Evolutionary conservation across 108 stramenopile species (phyloP), one percentile per base, ranked within the genome.

Genomic region (Hondaea fermentalgiana): DNA sequence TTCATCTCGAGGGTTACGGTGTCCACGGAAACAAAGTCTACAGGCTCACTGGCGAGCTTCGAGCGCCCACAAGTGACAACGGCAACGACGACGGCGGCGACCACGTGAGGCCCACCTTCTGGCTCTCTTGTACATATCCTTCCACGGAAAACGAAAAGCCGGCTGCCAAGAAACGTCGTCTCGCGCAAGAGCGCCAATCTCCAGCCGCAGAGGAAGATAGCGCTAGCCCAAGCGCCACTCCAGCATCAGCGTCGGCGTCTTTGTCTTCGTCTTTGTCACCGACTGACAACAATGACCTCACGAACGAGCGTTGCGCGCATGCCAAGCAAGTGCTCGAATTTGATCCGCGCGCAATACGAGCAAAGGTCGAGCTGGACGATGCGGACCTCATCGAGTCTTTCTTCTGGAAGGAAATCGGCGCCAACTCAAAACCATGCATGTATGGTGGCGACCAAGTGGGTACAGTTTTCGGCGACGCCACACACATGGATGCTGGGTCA

Each of bases 381-480:
- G 17, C 28, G 60, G 47, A 69, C n/a, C 8, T 19, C 45, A 17
- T 72, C 21, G 72, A 57, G 43, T 19, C 51, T 4, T 4, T 42
- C 2, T 57, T 43, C 28, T 83, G 55, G 72, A 19, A 45, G 45
- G 5, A 12, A 0, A 51, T 72, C 6, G 44, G 25, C 5, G 43
- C 42, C 4, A 4, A 12, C 5, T 4, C 49, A 14, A 71, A 87
- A 29, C 91, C 92, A 3, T 93, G 91, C 4, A 23, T 92, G 43
- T 94, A 93, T 59, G 93, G 93, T 5, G 90, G 91, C 25, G 93
- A 94, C 87, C 89, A 92, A 5, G 42, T 53, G 23, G 94, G 94
- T 2, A 89, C 93, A 4, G 91, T 94, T 0, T 93, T 94, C 44
- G 59, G 71, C 44, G 91, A 58, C n/a, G 23, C 51, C 19, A 69